These are phyloP conservation scores for Neoscytalidium dimidiatum DNA, from an alignment of 2,329 filamentous ascomycete genomes.

Conservation along the genomic window DNA sequence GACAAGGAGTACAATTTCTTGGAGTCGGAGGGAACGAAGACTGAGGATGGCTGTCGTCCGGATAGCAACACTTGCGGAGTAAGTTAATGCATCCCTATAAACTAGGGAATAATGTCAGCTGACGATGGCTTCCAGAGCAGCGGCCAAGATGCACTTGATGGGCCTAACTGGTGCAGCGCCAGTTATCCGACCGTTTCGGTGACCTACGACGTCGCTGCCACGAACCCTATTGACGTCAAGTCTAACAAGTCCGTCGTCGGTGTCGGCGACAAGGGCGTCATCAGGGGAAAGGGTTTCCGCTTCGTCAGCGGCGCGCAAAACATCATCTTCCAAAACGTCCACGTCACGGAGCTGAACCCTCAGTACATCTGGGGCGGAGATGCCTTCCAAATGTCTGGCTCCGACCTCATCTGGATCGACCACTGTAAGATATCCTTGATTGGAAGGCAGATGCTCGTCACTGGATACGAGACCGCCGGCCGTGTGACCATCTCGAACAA, in stretches of 20 bases:
- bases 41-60: conserved; percentile 7
- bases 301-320: conserved; percentile 37
- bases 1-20: conserved; percentile 30
- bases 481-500: conserved; percentile 51
- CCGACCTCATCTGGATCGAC: conserved; percentile 36
- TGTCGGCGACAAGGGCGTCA: conserved; percentile 40
- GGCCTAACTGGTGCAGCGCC: conserved; percentile 11
- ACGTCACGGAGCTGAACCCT: conserved; percentile 38
- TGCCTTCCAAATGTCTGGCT: conserved; percentile 38
- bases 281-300: conserved; percentile 46
- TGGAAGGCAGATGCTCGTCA: conserved; percentile 48
- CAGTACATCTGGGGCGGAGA: conserved; percentile 43
- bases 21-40: conserved; percentile 25
- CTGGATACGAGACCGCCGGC: conserved; percentile 35
- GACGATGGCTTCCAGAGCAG: background rate
- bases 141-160: conserved; percentile 11
- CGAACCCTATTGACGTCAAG: conserved; percentile 33
- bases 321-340: conserved; percentile 44
- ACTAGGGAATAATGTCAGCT: background rate
- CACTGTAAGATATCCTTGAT: conserved; percentile 43
- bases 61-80: conserved; percentile 34
- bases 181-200: conserved; percentile 18
- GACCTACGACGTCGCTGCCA: conserved; percentile 37
- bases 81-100: background rate
- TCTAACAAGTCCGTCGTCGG: conserved; percentile 48